Evolutionary conservation across 2,329 filamentous ascomycete species (phyloP).

Genomic region (Penicillium sp.): DNA sequence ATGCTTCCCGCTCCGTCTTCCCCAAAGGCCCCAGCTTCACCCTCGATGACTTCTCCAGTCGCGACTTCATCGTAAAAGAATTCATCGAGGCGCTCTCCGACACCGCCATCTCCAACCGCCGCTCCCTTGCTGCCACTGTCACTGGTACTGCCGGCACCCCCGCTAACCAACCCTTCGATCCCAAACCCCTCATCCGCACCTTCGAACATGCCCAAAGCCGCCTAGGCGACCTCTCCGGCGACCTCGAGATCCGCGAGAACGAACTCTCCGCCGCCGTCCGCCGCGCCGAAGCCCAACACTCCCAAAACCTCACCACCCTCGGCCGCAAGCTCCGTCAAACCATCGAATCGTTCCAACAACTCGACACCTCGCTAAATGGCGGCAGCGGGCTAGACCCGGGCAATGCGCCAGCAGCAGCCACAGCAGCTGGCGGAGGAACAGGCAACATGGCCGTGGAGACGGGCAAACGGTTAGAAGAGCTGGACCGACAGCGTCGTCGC

Average conservation of each 20-base stretch:
- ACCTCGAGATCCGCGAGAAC: constrained; percentile 87
- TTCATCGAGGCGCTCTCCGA: constrained; percentile 95
- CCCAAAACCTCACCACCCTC: constrained; percentile 84
- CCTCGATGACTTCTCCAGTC: constrained; percentile 83
- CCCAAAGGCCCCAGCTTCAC: constrained; percentile 81
- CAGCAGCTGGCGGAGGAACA: constrained; percentile 49
- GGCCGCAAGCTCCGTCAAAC: constrained; percentile 89
- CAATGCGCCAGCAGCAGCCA: background rate
- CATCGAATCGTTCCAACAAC: constrained; percentile 86
- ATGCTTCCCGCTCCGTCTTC: constrained; percentile 66
- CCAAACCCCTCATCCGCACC: constrained; percentile 92
- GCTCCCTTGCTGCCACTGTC: constrained; percentile 63
- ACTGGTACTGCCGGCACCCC: constrained; percentile 31
- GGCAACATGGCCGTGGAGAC: constrained; percentile 94
- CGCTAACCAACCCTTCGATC: constrained; percentile 71
- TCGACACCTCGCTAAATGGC: constrained; percentile 81
- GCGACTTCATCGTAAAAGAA: constrained; percentile 97
- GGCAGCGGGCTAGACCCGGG: constrained; percentile 49
- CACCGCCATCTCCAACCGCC: constrained; percentile 74
- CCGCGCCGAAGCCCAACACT: constrained; percentile 88
- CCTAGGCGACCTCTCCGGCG: constrained; percentile 65
- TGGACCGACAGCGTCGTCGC: constrained; percentile 87
- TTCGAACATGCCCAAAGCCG: constrained; percentile 73
- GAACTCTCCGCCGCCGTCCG: constrained; percentile 88
- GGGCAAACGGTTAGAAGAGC: constrained; percentile 87